Conservation (phyloP, 495 filamentous ascomycete species). For the Podospora bellae-mahoneyi region DNA sequence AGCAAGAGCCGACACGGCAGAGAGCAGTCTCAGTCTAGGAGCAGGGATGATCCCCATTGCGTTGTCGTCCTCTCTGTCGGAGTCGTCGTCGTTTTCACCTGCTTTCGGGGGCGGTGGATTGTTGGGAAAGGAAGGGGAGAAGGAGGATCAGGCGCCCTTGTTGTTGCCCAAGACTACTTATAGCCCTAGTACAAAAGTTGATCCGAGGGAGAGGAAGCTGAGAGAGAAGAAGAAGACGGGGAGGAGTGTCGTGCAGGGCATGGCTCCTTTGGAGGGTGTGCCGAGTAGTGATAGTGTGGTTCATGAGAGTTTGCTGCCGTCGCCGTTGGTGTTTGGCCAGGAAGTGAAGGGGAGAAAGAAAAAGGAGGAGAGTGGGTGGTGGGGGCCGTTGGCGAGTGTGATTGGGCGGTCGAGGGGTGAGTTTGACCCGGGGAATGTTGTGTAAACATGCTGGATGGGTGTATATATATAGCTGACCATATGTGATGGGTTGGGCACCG, state of each 20-base stretch:
- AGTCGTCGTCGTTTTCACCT: constrained; percentile 2
- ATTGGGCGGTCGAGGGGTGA: constrained; percentile 10
- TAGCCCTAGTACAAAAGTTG: neutral
- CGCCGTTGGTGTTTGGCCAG: constrained; percentile 7
- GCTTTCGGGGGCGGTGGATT: neutral
- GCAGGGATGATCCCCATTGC: constrained; percentile 13
- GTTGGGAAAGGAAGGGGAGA: neutral
- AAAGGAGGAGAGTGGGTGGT: constrained; percentile 31
- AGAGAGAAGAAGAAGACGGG: neutral
- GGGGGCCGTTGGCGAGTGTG: constrained; percentile 25
- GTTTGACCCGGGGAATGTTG: constrained; percentile 12
- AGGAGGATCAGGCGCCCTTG: neutral
- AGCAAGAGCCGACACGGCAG: neutral
- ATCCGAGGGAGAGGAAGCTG: neutral
- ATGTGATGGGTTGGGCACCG: neutral
- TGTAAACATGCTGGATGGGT: neutral
- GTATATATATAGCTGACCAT: neutral
- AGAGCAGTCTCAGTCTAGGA: no score
- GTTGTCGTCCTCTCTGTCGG: constrained; percentile 5
- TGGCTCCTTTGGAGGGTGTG: neutral
- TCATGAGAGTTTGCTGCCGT: neutral
- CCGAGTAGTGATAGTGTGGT: neutral
- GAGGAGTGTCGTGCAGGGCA: neutral
- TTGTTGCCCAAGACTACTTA: neutral
- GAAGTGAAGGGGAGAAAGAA: neutral